Percentiles rank a stretch among this genome's conserved stretches.
phyloP scores from a whole-genome alignment of 768 basidiomycete genomes.

The Lactarius quietus region DNA sequence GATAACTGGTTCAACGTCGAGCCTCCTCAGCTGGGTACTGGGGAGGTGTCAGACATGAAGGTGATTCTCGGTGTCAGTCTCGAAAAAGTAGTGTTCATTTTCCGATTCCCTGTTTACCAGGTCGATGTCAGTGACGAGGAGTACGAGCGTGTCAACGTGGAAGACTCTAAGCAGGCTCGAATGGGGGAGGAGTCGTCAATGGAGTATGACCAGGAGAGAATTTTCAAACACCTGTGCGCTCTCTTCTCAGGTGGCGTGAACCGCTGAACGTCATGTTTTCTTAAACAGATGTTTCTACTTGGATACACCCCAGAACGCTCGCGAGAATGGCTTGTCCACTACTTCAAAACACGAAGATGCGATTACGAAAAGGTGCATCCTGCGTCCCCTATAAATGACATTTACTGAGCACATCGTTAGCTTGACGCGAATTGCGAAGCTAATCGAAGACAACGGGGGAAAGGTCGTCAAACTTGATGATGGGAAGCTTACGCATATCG shows the following conservation, averaged over 20 bases:
- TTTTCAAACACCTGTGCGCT: conserved; percentile 81
- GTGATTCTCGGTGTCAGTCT: conserved; percentile 3
- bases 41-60: conserved; percentile 7
- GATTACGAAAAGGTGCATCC: conserved; percentile 51
- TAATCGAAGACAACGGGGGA: conserved; percentile 71
- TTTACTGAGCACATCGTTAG: conserved; percentile 38
- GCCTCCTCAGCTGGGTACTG: conserved; percentile 10
- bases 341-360: conserved; percentile 50
- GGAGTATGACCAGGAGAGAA: conserved; percentile 74
- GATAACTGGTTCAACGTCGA: conserved; percentile 42
- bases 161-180: not conserved
- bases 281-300: conserved; percentile 76
- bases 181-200: conserved; percentile 77
- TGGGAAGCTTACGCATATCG: conserved; percentile 79
- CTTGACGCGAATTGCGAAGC: conserved; percentile 46
- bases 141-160: not conserved
- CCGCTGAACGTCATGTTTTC: conserved; percentile 9
- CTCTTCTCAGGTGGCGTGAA: not conserved
- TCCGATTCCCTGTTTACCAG: not conserved
- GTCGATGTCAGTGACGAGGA: conserved; percentile 12
- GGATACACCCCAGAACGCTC: conserved; percentile 75
- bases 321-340: conserved; percentile 55
- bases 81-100: not conserved
- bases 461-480: conserved; percentile 63
- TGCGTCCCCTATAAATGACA: not conserved